Conservation (phyloP, 2,329 filamentous ascomycete genomes). For the Salinomyces thailandicus region DNA sequence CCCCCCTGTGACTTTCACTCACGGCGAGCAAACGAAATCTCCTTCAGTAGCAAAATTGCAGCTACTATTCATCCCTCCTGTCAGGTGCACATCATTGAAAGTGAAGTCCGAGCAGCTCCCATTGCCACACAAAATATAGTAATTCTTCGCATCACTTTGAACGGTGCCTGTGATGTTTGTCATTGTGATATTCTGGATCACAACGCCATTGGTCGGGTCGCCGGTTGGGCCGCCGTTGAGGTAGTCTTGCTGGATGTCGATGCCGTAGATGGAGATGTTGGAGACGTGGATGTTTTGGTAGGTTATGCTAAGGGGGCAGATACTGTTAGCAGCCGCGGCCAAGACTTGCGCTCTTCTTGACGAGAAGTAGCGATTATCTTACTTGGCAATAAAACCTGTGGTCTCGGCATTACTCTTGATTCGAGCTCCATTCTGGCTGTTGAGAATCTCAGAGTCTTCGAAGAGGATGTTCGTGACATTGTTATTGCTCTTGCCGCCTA, state of each 20-base stretch:
- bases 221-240: conserved; percentile 8
- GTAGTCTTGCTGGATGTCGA: conserved; percentile 9
- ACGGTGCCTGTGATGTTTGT: conserved; percentile 4
- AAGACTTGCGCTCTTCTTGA: no score
- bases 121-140: conserved; percentile 7
- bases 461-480: conserved; percentile 7
- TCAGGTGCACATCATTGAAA: conserved; percentile 3
- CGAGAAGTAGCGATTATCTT: conserved; percentile 1
- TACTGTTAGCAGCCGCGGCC: neutral
- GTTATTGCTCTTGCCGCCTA: conserved; percentile 7
- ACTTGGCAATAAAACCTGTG: conserved; percentile 6
- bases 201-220: conserved; percentile 4
- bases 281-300: conserved; percentile 5
- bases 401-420: conserved; percentile 7
- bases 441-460: conserved; percentile 3
- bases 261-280: conserved; percentile 7
- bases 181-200: conserved; percentile 5
- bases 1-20: no score
- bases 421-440: conserved; percentile 6
- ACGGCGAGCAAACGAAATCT: conserved; percentile 5
- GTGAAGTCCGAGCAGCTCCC: conserved; percentile 7
- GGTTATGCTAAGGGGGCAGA: neutral
- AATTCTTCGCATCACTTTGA: conserved; percentile 3
- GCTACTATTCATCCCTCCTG: conserved; percentile 4
- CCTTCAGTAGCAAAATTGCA: conserved; percentile 4